Evolutionary conservation across 768 basidiomycete genomes (phyloP).

Genomic region (Macrolepiota dolichaula): DNA sequence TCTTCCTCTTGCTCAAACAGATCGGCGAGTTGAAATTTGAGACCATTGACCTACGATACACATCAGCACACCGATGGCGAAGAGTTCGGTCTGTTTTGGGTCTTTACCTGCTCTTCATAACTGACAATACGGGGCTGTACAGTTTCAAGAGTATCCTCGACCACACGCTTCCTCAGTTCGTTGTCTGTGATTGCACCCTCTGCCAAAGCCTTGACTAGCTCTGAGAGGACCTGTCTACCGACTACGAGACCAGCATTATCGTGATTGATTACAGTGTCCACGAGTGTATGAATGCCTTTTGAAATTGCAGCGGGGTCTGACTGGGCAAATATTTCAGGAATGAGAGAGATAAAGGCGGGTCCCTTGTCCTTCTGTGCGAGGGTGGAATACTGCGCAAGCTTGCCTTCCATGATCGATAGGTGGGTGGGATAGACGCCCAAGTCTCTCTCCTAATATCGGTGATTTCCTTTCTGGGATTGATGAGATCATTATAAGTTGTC

Average conservation of each 20-base stretch:
- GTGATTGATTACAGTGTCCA: conserved; percentile 80
- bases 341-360: conserved; percentile 64
- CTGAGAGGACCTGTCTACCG: conserved; percentile 82
- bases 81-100: not conserved
- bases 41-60: conserved; percentile 66
- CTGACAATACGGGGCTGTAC: conserved; percentile 81
- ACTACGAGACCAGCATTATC: conserved; percentile 83
- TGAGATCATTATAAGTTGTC: not conserved
- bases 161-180: conserved; percentile 64
- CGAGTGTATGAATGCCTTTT: conserved; percentile 63
- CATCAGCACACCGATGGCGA: conserved; percentile 19
- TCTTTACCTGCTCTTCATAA: conserved; percentile 90
- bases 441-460: not conserved
- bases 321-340: conserved; percentile 62
- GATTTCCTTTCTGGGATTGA: not conserved
- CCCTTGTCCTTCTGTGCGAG: conserved; percentile 86
- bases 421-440: not conserved
- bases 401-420: conserved; percentile 51
- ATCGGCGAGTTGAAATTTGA: conserved; percentile 90
- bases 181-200: conserved; percentile 50
- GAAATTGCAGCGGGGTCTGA: conserved; percentile 40
- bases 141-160: conserved; percentile 69
- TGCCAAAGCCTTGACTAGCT: conserved; percentile 70
- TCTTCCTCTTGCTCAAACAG: conserved; percentile 87
- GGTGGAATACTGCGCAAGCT: conserved; percentile 56